phyloP scores from a whole-genome alignment of 306 rosid species.

The Hippophae rhamnoides region DNA sequence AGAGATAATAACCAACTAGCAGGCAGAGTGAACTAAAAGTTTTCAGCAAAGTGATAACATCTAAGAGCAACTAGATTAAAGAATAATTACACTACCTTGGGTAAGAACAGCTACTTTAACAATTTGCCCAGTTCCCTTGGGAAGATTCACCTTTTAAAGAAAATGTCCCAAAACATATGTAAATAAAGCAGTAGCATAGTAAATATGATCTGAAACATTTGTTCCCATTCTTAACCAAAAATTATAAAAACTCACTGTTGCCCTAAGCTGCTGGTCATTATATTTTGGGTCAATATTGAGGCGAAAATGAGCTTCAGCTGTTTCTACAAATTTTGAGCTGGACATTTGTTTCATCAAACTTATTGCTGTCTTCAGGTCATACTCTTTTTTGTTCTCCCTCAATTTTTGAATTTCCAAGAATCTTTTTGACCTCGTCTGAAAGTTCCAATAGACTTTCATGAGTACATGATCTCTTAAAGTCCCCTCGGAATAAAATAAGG shows the following conservation, averaged over 20 bases:
- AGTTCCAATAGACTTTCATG: constrained; percentile 15
- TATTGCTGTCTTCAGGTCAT: constrained; percentile 65
- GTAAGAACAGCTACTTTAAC: constrained; percentile 94
- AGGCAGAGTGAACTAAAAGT: not conserved
- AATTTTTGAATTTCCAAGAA: constrained; percentile 89
- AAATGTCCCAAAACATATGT: constrained; percentile 15
- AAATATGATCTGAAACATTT: not conserved
- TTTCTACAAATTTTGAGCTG: constrained; percentile 65
- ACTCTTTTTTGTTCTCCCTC: constrained; percentile 79
- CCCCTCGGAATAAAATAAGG: not conserved
- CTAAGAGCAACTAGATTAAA: not conserved
- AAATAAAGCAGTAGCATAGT: constrained; percentile 1
- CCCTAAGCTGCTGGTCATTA: constrained; percentile 93
- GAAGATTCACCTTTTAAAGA: constrained; percentile 66
- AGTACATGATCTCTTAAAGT: constrained; percentile 3
- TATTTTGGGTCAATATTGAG: constrained; percentile 96
- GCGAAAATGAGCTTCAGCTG: constrained; percentile 99
- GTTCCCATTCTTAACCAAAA: constrained; percentile 8
- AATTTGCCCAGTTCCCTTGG: constrained; percentile 94
- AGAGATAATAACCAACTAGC: not conserved
- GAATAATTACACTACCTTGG: constrained; percentile 52
- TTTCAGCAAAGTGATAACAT: not conserved
- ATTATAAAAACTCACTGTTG: constrained; percentile 63
- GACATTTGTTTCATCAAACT: constrained; percentile 64
- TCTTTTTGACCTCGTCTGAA: constrained; percentile 77